A percentile compares a stretch with the other conserved stretches of the same genome.
These are phyloP conservation scores for Pythium rishiriense DNA, from an alignment of 352 stramenopile species.

Conservation along the genomic window DNA sequence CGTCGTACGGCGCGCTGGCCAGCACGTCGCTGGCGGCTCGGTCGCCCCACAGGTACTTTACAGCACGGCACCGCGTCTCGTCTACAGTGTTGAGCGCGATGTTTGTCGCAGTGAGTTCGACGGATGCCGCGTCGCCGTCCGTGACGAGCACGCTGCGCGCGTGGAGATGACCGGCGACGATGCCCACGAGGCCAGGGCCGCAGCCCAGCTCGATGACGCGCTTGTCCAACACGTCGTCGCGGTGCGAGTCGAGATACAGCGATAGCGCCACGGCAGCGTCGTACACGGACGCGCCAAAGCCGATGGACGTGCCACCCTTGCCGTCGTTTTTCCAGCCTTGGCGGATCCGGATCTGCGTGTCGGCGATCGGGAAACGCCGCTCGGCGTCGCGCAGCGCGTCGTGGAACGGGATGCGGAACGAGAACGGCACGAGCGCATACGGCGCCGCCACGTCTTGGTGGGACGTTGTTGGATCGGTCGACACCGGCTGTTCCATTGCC, in stretches of 20 bases:
- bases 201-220: slow-evolving; percentile 74
- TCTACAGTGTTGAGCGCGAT: slow-evolving; percentile 40
- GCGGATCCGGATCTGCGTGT: slow-evolving; percentile 56
- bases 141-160: slow-evolving; percentile 55
- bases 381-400: slow-evolving; percentile 63
- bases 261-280: slow-evolving; percentile 76
- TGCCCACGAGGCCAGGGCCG: slow-evolving; percentile 69
- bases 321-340: slow-evolving; percentile 80
- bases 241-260: slow-evolving; percentile 69
- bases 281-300: slow-evolving; percentile 84
- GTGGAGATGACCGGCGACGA: slow-evolving; percentile 59
- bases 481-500: slow-evolving; percentile 28
- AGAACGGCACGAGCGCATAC: slow-evolving; percentile 63
- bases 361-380: slow-evolving; percentile 69
- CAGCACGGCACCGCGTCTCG: slow-evolving; percentile 31
- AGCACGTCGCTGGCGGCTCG: slow-evolving; percentile 28
- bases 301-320: slow-evolving; percentile 64
- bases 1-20: slow-evolving; percentile 43
- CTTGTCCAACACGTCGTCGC: slow-evolving; percentile 46
- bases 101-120: slow-evolving; percentile 66
- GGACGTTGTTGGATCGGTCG: slow-evolving; percentile 2
- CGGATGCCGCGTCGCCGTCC: slow-evolving; percentile 69
- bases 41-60: slow-evolving; percentile 69
- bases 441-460: slow-evolving; percentile 5
- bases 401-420: slow-evolving; percentile 75